These are phyloP conservation scores for Pistacia vera DNA, from an alignment of 345 rosid genomes.

Conservation along the genomic window DNA sequence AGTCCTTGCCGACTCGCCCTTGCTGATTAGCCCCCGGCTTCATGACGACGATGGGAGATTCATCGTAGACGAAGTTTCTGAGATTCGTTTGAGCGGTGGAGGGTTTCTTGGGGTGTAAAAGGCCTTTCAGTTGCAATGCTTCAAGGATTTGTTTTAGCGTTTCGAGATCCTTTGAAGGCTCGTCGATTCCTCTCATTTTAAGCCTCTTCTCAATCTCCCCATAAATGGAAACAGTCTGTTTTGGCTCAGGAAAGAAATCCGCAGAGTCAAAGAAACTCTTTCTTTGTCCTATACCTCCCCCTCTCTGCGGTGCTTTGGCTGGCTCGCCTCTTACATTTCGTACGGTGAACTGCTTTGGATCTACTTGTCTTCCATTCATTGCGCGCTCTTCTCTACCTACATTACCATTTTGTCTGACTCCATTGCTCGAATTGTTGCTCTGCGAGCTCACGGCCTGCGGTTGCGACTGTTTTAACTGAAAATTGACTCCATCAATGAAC, in stretches of 20 bases:
- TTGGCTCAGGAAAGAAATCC: constrained; percentile 85
- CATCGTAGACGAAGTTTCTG: constrained; percentile 52
- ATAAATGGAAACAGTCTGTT: constrained; percentile 41
- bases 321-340: constrained; percentile 48
- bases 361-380: constrained; percentile 21
- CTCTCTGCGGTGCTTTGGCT: constrained; percentile 43
- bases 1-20: constrained; percentile 35
- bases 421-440: constrained; percentile 21
- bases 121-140: constrained; percentile 90
- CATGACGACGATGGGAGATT: constrained; percentile 57
- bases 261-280: constrained; percentile 73
- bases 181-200: constrained; percentile 68
- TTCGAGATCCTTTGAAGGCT: constrained; percentile 82
- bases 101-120: constrained; percentile 59
- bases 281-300: constrained; percentile 40
- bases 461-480: constrained; percentile 42
- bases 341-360: constrained; percentile 26
- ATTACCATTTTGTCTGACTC: constrained; percentile 21
- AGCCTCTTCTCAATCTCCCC: constrained; percentile 72
- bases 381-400: constrained; percentile 28
- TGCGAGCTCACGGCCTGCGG: constrained; percentile 33
- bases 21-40: constrained; percentile 37
- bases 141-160: constrained; percentile 85
- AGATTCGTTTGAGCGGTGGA: constrained; percentile 25
- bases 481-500: constrained; percentile 54